Base-by-base conservation (phyloP, 768 basidiomycete genomes). In the Trametes cinnabarina region DNA sequence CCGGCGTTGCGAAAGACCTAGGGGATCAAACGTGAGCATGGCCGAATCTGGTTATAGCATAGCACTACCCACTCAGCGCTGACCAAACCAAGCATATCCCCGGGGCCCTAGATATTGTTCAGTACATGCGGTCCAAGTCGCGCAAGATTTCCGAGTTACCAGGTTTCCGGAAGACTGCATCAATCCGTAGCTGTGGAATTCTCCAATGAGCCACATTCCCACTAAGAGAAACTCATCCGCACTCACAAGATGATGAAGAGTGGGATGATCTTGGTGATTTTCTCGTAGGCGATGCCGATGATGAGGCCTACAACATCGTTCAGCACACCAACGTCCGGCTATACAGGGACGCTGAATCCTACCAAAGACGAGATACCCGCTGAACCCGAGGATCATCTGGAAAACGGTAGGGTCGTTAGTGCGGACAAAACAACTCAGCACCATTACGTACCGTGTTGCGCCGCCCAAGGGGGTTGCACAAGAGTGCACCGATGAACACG, bases 161-260 rank as follows among this genome's bases (percentile, higher is more conserved):
- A 88, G 47, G 64, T 88, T 88, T n/a, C 86, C 87, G 43, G 77
- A 80, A 3, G 83, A 86, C 63, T 87, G 84, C 86, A 89, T 86
- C 52, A 87, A 71, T 2, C 84, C 88, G 68, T 87, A 89, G 62
- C 84, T 85, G 56, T 48, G 47, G 37, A 11, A n/a, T 7, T 35
- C 17, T 58, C 23, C 23, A n/a, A 37, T 56, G 20, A 43, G 32
- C 4, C 47, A 2, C 12, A 14, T n/a, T 23, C 19, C 15, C 34
- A 35, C 43, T 30, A 26, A 28, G 30, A 14, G 51, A 48, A 9
- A 26, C 41, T 32, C 32, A 17, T 20, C 6, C 58, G 26, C 1
- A 70, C 82, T 65, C 64, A 86, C 84, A 90, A 82, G 58, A 90
- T 71, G 49, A 90, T 78, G 65, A 91, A 91, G 9, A 84, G 75